Evolutionary conservation across 257 asterid species (phyloP), one percentile per base, ranked within the genome.

Genomic region (Mitragyna speciosa): DNA sequence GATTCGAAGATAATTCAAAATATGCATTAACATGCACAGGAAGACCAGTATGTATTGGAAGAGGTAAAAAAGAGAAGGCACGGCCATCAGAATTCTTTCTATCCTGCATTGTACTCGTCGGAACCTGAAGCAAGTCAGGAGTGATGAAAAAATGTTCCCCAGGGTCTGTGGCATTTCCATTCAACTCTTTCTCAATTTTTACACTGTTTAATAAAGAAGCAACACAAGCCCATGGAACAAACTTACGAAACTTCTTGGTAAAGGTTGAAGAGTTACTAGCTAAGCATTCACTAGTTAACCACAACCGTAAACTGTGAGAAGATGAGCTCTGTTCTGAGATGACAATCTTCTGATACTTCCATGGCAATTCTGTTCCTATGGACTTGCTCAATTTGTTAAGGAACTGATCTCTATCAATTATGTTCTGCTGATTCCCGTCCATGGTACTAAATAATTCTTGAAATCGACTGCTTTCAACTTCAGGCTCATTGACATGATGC

Each of bases 1-100:
- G 86, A 80, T 95, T 95, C 70, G 98, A 95, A 79, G 98, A 95
- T 86, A 95, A 85, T 90, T 95, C 98, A 87, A 95, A 95, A 85
- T 93, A 95, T 73, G 96, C 93, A 83, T 95, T 95, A 64, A 95
- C 91, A 82, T 93, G 98, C 83, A 95, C 93, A 26, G 98, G 96
- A 77, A 95, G 96, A 79, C 97, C 95, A 61, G 98, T 95, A 87
- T 76, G 87, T 66, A 95, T 85, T 75, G 98, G 98, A 84, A 95
- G 94, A 33, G 98, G 98, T 87, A 95, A 86, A 85, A 95, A 95
- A 83, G 96, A 93, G 90, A 93, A 95, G 48, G 98, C 98, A 61
- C 96, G 98, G 61, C 98, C 98, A 79, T 91, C 98, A 82, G 89
- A 90, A 84, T 85, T 82, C 73, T 78, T 79, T 41, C 80, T 77